Base-by-base conservation (phyloP, 2,329 filamentous ascomycete genomes). In the Pyricularia pennisetigena region DNA sequence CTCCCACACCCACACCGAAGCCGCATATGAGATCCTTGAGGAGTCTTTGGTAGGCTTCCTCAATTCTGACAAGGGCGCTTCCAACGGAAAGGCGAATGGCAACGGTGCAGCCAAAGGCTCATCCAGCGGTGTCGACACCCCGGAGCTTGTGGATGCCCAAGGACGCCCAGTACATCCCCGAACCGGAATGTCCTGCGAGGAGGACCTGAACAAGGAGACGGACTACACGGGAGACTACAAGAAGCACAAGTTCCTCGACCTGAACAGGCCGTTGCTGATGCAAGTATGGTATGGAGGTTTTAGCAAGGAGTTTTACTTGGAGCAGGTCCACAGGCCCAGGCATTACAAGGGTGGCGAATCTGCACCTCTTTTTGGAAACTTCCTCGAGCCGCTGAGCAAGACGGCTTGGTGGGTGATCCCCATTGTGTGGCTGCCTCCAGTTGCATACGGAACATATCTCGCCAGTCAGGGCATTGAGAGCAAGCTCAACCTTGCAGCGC, bases 361-460 rank as follows among this genome's bases (percentile, higher is more conserved):
- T 7, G 95, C 95, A 54, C 95, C 95, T 24, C 81, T 99, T 28
- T 99, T 99, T 79, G 95, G 95, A 70, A 98, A 99, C 80, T 97
- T 99, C 78, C 83, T 99, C n/a, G 95, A 99, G 80, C 95, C 95
- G n/a, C 81, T 99, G 69, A 94, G 90, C 78, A 91, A 94, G 83
- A 99, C 95, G 2, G 87, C 95, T 1, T 99, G 95, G 95, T 99
- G 90, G 88, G 78, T 97, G 63, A 85, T 99, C 12, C 95, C 95
- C 2, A 83, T 83, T 0, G 70, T 97, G 1, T 99, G 95, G 95
- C 77, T 95, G 61, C 95, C 95, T n/a, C 85, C 83, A 23, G 86
- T 97, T 61, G 74, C 82, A 10, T 97, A 93, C 75, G 93, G 91
- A 29, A 86, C 89, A 12, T 87, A 84, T 70, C 73, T 91, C 24